Conservation (phyloP, 768 basidiomycete genomes). For the Pholiota conissans region DNA sequence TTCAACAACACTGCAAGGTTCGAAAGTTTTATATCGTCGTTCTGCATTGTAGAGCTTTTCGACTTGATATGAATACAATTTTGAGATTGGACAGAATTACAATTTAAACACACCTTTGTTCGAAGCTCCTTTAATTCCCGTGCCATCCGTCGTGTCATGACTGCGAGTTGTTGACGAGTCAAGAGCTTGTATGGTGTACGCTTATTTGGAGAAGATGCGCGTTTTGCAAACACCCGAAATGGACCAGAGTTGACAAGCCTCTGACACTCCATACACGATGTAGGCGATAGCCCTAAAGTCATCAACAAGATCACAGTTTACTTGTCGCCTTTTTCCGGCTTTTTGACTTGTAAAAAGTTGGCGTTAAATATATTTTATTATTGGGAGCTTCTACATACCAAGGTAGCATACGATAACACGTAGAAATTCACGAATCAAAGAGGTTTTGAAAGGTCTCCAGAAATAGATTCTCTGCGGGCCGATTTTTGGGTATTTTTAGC, state of each 20-base stretch:
- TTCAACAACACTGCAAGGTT: too few species aligned
- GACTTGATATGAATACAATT: background rate
- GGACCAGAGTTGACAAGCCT: background rate
- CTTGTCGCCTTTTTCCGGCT: background rate
- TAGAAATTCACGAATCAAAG: background rate
- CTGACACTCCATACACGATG: background rate
- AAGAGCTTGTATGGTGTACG: conserved; percentile 10
- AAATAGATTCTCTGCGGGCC: too few species aligned
- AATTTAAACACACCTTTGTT: background rate
- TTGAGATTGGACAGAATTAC: too few species aligned
- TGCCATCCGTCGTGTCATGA: background rate
- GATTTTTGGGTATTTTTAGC: too few species aligned
- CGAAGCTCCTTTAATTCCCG: background rate
- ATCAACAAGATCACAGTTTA: too few species aligned
- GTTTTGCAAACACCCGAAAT: background rate
- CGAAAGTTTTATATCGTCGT: background rate
- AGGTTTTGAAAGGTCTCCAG: too few species aligned
- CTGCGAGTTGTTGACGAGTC: background rate
- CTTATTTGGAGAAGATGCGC: background rate
- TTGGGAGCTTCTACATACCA: too few species aligned
- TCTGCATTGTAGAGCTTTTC: background rate
- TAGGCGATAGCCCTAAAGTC: too few species aligned
- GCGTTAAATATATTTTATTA: background rate
- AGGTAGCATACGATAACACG: background rate
- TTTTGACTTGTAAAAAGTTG: background rate